A percentile compares a stretch with the other conserved stretches of the same genome.
Evolutionary conservation across 73 alveolate genomes (phyloP).

Genomic region (Paraurostyla sp.): DNA sequence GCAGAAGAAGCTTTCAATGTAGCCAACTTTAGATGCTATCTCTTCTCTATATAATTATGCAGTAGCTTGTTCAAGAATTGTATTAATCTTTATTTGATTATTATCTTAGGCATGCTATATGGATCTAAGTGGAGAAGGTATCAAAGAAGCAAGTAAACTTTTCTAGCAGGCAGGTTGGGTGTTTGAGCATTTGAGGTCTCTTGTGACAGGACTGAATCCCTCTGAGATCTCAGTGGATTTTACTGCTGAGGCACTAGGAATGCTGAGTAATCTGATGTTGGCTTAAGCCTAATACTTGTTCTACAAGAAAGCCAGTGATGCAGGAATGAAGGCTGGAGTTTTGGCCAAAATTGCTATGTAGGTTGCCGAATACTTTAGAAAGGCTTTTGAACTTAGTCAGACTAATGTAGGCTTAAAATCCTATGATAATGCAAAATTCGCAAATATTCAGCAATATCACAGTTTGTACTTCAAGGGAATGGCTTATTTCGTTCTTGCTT

Average conservation of each 20-base stretch:
- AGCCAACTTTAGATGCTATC: conserved; percentile 56
- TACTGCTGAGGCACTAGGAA: conserved; percentile 47
- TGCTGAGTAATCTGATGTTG: conserved; percentile 63
- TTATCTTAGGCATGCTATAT: conserved; percentile 57
- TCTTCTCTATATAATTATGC: conserved; percentile 53
- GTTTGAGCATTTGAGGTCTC: conserved; percentile 51
- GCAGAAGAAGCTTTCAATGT: conserved; percentile 10
- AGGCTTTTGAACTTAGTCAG: conserved; percentile 58
- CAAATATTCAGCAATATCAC: conserved; percentile 56
- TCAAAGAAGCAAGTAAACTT: conserved; percentile 64
- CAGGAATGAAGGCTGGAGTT: conserved; percentile 32
- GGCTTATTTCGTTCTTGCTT: conserved; percentile 60
- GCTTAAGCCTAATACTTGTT: conserved; percentile 71
- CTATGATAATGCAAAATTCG: conserved; percentile 36
- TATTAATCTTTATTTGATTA: not conserved
- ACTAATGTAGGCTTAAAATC: conserved; percentile 21
- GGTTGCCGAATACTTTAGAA: conserved; percentile 58
- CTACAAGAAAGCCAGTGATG: conserved; percentile 62
- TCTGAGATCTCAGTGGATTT: conserved; percentile 59
- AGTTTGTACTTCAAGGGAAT: conserved; percentile 56
- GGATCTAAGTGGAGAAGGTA: conserved; percentile 66
- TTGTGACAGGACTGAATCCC: conserved; percentile 38
- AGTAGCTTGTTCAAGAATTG: conserved; percentile 55
- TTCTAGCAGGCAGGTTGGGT: conserved; percentile 56
- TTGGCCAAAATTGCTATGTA: conserved; percentile 52